These are phyloP conservation scores for Leucocoprinus birnbaumii DNA, from an alignment of 768 basidiomycete species.

Conservation along the genomic window DNA sequence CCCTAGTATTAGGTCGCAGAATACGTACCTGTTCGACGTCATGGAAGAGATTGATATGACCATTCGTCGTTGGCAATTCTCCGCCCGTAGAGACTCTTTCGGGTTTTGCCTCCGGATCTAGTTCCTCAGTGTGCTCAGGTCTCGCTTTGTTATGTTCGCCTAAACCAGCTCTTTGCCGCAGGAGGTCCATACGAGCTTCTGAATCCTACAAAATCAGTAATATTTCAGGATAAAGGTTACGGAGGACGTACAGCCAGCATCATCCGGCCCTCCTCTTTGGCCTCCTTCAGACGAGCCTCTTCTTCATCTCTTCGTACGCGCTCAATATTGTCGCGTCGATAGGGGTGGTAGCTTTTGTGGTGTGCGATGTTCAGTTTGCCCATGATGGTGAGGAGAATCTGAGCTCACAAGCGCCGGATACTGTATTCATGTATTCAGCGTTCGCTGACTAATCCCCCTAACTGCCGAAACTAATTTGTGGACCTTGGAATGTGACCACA, in stretches of 20 bases:
- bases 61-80: slow-evolving; percentile 44
- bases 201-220: slow-evolving; percentile 52
- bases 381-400: slow-evolving; percentile 39
- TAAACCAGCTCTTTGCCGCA: slow-evolving; percentile 61
- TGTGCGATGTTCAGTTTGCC: slow-evolving; percentile 88
- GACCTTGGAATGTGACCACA: neutral
- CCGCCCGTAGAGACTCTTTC: slow-evolving; percentile 17
- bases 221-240: neutral
- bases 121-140: slow-evolving; percentile 33
- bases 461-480: neutral
- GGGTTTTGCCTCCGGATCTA: slow-evolving; percentile 25
- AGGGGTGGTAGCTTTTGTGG: slow-evolving; percentile 90
- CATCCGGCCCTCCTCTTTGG: slow-evolving; percentile 68
- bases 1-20: neutral
- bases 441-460: slow-evolving; percentile 2
- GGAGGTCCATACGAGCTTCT: slow-evolving; percentile 68
- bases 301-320: slow-evolving; percentile 80
- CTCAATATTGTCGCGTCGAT: slow-evolving; percentile 82
- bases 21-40: slow-evolving; percentile 67
- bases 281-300: slow-evolving; percentile 64
- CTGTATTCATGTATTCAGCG: neutral
- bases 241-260: slow-evolving; percentile 59
- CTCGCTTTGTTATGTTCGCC: slow-evolving; percentile 29
- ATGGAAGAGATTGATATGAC: slow-evolving; percentile 84
- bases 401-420: neutral